These are phyloP conservation scores for Cladosporium cucumerinum DNA, from an alignment of 2,329 filamentous ascomycete species.

Conservation along the genomic window DNA sequence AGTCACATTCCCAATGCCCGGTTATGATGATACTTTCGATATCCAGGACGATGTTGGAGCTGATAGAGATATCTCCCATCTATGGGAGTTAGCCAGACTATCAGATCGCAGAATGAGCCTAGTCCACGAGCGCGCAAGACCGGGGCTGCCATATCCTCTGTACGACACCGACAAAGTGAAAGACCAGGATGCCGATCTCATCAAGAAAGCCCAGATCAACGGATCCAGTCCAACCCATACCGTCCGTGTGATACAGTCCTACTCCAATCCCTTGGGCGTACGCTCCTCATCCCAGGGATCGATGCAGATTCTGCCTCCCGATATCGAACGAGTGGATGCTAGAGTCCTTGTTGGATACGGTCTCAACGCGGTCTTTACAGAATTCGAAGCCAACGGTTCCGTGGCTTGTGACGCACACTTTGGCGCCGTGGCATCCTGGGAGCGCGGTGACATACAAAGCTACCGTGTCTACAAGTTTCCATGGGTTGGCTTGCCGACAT, in stretches of 20 bases:
- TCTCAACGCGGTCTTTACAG: conserved; percentile 28
- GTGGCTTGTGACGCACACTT: conserved; percentile 29
- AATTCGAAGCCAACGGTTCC: conserved; percentile 25
- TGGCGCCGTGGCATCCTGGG: conserved; percentile 26
- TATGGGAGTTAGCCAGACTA: background rate
- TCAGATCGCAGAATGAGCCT: background rate
- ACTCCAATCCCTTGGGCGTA: conserved; percentile 22
- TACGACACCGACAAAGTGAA: background rate
- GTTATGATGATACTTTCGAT: background rate
- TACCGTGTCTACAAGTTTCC: conserved; percentile 29
- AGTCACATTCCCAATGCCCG: conserved; percentile 24
- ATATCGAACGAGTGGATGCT: conserved; percentile 12
- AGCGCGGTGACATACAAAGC: conserved; percentile 28
- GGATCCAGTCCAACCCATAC: conserved; percentile 20
- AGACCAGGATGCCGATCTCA: conserved; percentile 1
- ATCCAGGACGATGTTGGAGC: background rate
- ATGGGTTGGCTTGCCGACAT: conserved; percentile 26
- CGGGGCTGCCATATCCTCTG: background rate
- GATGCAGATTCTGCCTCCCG: conserved; percentile 22
- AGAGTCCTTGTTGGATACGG: conserved; percentile 29
- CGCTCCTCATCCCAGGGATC: conserved; percentile 28
- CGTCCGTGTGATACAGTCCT: conserved; percentile 24
- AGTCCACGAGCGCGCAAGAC: background rate
- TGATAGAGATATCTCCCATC: conserved; percentile 3
- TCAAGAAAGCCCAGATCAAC: conserved; percentile 21